Evolutionary conservation across 352 stramenopile genomes (phyloP).

Genomic region (Elongisporangium prolatum): DNA sequence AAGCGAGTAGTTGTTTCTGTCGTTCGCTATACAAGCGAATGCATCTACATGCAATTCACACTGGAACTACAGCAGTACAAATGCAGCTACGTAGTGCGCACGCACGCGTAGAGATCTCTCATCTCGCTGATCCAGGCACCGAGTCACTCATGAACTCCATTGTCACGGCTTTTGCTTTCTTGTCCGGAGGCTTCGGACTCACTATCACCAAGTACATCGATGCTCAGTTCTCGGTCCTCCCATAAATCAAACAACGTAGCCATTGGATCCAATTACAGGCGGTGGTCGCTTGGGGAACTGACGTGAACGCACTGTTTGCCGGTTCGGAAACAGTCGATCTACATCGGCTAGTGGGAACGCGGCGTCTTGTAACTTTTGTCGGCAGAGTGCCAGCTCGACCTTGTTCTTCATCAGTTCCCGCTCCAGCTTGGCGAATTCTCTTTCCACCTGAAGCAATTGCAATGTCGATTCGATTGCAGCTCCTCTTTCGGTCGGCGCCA

Average conservation of each 20-base stretch:
- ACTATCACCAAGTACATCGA: too few relatives aligned
- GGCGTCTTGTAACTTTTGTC: constrained; percentile 26
- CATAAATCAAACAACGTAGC: background rate
- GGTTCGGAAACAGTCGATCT: constrained; percentile 19
- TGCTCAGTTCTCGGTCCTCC: too few relatives aligned
- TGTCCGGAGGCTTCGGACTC: too few relatives aligned
- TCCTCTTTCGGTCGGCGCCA: constrained; percentile 10
- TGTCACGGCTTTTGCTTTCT: too few relatives aligned
- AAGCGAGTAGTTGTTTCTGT: too few relatives aligned
- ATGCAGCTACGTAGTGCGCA: constrained; percentile 1
- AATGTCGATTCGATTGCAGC: constrained; percentile 15
- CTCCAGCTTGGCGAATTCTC: constrained; percentile 10
- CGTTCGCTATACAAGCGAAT: background rate
- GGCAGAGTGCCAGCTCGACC: constrained; percentile 20
- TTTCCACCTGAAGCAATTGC: constrained; percentile 28
- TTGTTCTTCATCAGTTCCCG: constrained; percentile 30
- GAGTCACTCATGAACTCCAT: too few relatives aligned
- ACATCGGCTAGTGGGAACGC: constrained; percentile 16
- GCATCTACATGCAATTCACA: constrained; percentile 14
- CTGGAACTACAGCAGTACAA: constrained; percentile 1
- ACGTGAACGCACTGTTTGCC: constrained; percentile 4
- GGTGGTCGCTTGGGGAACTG: background rate
- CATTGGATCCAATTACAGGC: background rate
- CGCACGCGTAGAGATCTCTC: background rate
- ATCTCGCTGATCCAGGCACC: background rate